Evolutionary conservation across 164 flowering plant species (phyloP), one percentile per base, ranked within the genome.

Genomic region (Tinospora cordifolia): DNA sequence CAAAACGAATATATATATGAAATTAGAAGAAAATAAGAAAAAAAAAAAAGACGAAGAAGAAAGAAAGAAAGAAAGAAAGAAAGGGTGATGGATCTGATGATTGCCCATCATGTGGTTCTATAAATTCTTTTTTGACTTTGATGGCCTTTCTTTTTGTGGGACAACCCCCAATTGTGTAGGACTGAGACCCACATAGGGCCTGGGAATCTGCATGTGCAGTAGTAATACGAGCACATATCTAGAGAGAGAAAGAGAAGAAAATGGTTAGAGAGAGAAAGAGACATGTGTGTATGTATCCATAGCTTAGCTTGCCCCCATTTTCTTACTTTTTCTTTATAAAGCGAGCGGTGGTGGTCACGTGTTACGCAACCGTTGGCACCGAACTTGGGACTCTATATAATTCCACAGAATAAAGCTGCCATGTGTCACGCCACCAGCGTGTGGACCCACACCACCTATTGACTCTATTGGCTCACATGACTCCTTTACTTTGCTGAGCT

Each of bases 171-270:
- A 30, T 30, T 30, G 4, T 30, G 36, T n/a, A n/a, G n/a, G n/a
- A n/a, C n/a, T 72, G 70, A 59, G 70, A 21, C 1, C 59, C 71
- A 22, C 47, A 25, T n/a, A n/a, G n/a, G n/a, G 0, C 14, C 36
- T 72, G 74, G 15, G 15, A 41, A 46, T 49, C 39, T 70, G 54
- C 66, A 60, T 62, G 66, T 60, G 65, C 65, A 30, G 36, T 30
- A 41, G 1, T 25, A 21, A 12, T 64, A n/a, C n/a, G n/a, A n/a
- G 49, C 69, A 30, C 36, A 30, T 30, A 30, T 30, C 36, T 30
- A 54, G 60, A 54, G 60, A 54, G 59, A 40, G 58, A 47, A 14
- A 22, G 59, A 40, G 58, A 47, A 14, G 15, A 14, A 60, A 27
- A 30, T 30, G 36, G 2, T 30, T 30, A 30, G 36, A 30, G 36